Base-by-base conservation (phyloP, 768 basidiomycete species). In the Boletales sp. region DNA sequence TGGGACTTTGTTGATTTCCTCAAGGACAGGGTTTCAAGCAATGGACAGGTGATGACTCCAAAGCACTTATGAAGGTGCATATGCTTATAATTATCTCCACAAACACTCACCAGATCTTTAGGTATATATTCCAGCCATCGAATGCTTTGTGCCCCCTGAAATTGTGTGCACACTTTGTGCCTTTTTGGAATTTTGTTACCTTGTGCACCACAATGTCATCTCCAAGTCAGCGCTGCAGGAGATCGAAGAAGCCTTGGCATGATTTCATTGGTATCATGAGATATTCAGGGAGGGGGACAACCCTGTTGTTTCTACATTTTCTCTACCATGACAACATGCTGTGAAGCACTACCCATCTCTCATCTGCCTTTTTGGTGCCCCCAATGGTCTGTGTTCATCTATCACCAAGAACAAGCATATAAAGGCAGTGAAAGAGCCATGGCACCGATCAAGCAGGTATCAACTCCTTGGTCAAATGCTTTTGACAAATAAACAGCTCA, bases 131-230 rank as follows among this genome's bases (percentile, higher is more conserved):
- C 44, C 62, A 8, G 59, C 62, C 0, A 65, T 69, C n/a, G 48
- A 45, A 10, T 63, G 60, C 4, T 50, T 55, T 49, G 49, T 68
- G 0, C 58, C 58, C 2, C 18, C 40, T 0, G 51, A 58, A 1
- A 54, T 66, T 2, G 49, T 64, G 12, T 19, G 48, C 11, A 46
- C 1, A 63, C n/a, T n/a, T n/a, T n/a, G n/a, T n/a, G n/a, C n/a
- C n/a, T n/a, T n/a, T n/a, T n/a, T n/a, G n/a, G n/a, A 72, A 5
- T 64, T 71, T 41, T 69, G 68, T 36, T 71, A 72, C 44, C 44
- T 70, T 18, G 60, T 64, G n/a, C n/a, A n/a, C n/a, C n/a, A n/a
- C n/a, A n/a, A n/a, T n/a, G n/a, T n/a, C n/a, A n/a, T n/a, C n/a
- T n/a, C n/a, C n/a, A n/a, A n/a, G n/a, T n/a, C n/a, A n/a, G n/a